phyloP scores from a whole-genome alignment of 768 basidiomycete genomes.

The Coprinopsis sp. region DNA sequence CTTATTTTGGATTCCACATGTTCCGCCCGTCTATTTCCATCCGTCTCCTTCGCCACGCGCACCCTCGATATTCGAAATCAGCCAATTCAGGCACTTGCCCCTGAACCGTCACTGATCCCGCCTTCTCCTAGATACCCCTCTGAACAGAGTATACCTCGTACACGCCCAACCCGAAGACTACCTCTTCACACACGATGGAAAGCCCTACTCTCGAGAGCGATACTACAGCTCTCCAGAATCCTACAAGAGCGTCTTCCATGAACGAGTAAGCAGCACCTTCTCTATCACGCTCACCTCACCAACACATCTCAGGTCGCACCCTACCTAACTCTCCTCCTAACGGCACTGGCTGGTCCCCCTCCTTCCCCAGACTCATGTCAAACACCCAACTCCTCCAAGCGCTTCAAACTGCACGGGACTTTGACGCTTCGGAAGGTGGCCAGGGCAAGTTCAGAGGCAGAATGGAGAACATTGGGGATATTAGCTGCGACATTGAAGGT shows the following conservation, averaged over 20 bases:
- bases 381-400: slow-evolving; percentile 54
- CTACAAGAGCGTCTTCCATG: slow-evolving; percentile 65
- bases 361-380: slow-evolving; percentile 76
- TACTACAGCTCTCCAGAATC: slow-evolving; percentile 71
- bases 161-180: slow-evolving; percentile 71
- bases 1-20: background rate
- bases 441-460: too few relatives aligned
- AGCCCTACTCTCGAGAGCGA: slow-evolving; percentile 52
- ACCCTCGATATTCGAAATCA: too few relatives aligned
- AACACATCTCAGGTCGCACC: slow-evolving; percentile 60
- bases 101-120: slow-evolving; percentile 8
- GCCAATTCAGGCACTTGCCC: too few relatives aligned
- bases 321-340: slow-evolving; percentile 83
- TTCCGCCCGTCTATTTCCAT: too few relatives aligned
- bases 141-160: slow-evolving; percentile 70
- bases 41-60: too few relatives aligned
- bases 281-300: background rate
- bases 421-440: too few relatives aligned
- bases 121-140: slow-evolving; percentile 41
- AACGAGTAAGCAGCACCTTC: slow-evolving; percentile 41
- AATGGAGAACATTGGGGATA: slow-evolving; percentile 76
- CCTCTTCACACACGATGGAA: slow-evolving; percentile 52
- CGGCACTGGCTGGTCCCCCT: slow-evolving; percentile 78
- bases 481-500: slow-evolving; percentile 87
- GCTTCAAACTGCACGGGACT: slow-evolving; percentile 40